Conservation (phyloP, 202 grass and related monocot species). For the Cymbopogon flexuosus region DNA sequence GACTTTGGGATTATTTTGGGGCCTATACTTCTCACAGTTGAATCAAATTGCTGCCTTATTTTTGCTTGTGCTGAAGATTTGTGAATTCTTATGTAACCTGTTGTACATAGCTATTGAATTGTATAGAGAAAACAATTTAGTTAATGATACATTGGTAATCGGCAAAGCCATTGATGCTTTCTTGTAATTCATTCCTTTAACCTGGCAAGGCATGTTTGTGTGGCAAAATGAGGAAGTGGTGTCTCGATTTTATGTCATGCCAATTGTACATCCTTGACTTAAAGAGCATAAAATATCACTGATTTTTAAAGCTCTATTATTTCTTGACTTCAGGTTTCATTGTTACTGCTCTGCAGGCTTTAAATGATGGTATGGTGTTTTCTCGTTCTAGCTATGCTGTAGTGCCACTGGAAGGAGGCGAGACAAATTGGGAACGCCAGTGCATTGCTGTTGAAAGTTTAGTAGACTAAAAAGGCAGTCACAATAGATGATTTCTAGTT, state of each 20-base stretch:
- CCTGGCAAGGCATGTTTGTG: background rate
- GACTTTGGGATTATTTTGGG: slow-evolving; percentile 26
- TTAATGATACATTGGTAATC: background rate
- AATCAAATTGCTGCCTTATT: slow-evolving; percentile 26
- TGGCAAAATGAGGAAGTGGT: background rate
- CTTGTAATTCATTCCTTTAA: background rate
- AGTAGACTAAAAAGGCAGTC: no score
- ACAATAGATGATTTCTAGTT: no score
- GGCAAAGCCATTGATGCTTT: background rate
- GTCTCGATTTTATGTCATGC: slow-evolving; percentile 13
- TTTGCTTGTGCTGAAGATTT: slow-evolving; percentile 20
- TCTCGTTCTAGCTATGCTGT: background rate
- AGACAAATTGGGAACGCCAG: background rate
- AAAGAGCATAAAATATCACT: background rate
- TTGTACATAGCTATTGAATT: slow-evolving; percentile 49
- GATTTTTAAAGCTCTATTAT: background rate
- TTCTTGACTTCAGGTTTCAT: background rate
- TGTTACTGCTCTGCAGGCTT: background rate
- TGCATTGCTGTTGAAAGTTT: background rate
- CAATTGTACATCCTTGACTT: background rate
- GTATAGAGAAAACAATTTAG: slow-evolving; percentile 33
- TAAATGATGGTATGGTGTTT: background rate
- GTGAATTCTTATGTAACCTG: slow-evolving; percentile 26
- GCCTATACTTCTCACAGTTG: slow-evolving; percentile 13
- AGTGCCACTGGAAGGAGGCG: background rate